Evolutionary conservation across 345 rosid genomes (phyloP).

Genomic region (Rhodamnia argentea): DNA sequence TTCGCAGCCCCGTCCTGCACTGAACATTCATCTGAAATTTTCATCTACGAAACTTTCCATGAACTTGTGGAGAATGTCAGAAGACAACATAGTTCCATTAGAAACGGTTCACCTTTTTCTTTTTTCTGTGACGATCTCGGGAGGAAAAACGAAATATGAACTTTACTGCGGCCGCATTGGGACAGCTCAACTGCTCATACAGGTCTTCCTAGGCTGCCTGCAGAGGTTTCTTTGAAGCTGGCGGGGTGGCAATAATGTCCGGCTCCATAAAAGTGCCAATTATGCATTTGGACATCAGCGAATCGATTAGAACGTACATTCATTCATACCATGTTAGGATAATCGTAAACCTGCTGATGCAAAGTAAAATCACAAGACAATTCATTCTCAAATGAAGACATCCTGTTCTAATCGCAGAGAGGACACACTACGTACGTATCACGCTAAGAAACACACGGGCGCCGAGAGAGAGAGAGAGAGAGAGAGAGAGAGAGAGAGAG

Average conservation of each 20-base stretch:
- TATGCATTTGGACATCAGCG: background rate
- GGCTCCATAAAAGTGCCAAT: background rate
- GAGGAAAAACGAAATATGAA: background rate
- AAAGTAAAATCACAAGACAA: background rate
- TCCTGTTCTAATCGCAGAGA: background rate
- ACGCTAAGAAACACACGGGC: background rate
- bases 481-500: background rate
- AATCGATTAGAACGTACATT: background rate
- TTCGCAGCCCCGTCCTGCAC: background rate
- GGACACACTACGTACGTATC: background rate
- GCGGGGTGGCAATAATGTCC: background rate
- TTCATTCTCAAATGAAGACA: background rate
- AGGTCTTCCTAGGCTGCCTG: background rate
- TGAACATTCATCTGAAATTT: background rate
- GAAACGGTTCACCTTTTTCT: background rate
- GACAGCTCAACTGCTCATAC: background rate
- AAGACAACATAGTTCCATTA: background rate
- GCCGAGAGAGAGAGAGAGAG: background rate
- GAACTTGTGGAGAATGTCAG: background rate
- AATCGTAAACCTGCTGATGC: background rate
- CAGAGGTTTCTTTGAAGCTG: background rate
- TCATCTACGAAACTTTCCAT: background rate
- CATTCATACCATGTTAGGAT: background rate
- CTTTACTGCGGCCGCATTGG: background rate
- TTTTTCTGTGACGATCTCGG: background rate